Conservation (phyloP, 495 filamentous ascomycete species). For the Xylaria longipes region DNA sequence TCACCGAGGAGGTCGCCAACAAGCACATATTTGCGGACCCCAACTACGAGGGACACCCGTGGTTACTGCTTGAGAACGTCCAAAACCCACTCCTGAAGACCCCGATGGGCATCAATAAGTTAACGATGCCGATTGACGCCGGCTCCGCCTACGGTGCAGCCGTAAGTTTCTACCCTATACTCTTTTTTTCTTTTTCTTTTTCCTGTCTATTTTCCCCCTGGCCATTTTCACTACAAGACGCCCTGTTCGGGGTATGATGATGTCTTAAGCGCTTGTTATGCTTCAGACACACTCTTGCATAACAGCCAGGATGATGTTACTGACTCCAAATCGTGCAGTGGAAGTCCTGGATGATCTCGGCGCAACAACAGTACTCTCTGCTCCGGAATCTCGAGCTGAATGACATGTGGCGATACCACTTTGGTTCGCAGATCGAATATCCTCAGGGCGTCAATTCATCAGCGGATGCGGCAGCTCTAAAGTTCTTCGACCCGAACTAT, state of each 20-base stretch:
- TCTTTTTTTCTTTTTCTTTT: background rate
- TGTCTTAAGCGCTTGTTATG: background rate
- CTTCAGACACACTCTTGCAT: background rate
- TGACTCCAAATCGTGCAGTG: conserved; percentile 38
- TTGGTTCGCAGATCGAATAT: conserved; percentile 41
- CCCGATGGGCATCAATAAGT: conserved; percentile 43
- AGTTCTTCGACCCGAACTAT: conserved; percentile 24
- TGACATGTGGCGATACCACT: conserved; percentile 56
- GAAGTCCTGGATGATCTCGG: conserved; percentile 56
- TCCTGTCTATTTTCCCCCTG: too few relatives aligned
- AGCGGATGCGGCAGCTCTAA: conserved; percentile 22
- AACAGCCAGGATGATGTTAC: background rate
- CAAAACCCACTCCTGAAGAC: conserved; percentile 46
- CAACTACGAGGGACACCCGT: conserved; percentile 50
- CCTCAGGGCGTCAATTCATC: conserved; percentile 26
- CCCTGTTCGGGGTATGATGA: background rate
- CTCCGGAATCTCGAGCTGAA: conserved; percentile 57
- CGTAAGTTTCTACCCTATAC: background rate
- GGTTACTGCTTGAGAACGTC: conserved; percentile 46
- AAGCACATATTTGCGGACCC: conserved; percentile 37
- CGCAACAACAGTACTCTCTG: conserved; percentile 63
- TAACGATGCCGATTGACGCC: conserved; percentile 20
- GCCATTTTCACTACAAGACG: background rate
- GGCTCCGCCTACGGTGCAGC: conserved; percentile 19
- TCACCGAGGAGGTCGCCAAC: conserved; percentile 29